These are phyloP conservation scores for Didymella segeticola DNA, from an alignment of 2,329 filamentous ascomycete species.

Conservation along the genomic window DNA sequence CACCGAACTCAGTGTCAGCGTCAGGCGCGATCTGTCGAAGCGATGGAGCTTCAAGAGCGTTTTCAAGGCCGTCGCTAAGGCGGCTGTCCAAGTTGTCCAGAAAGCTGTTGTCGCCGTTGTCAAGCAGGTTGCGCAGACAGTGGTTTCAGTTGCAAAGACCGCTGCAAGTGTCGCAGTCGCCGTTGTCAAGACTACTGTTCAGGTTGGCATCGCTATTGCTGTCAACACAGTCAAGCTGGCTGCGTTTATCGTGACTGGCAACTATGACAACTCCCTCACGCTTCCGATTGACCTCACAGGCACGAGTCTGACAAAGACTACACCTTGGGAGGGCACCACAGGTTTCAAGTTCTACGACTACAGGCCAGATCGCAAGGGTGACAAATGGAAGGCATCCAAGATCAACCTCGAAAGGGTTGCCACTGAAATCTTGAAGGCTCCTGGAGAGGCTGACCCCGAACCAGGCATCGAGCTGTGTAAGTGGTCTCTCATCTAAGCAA, in stretches of 20 bases:
- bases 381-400: conserved; percentile 11
- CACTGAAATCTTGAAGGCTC: conserved; percentile 6
- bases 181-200: conserved; percentile 9
- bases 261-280: conserved; percentile 13
- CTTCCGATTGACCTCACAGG: conserved; percentile 12
- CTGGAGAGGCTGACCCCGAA: conserved; percentile 11
- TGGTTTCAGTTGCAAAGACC: conserved; percentile 8
- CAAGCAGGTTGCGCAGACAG: conserved; percentile 2
- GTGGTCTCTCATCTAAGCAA: not conserved
- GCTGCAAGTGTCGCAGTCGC: conserved; percentile 10
- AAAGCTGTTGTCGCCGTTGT: conserved; percentile 6
- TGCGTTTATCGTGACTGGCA: conserved; percentile 3
- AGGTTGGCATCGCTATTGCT: conserved; percentile 8
- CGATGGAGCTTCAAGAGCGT: conserved; percentile 8
- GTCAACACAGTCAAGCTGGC: conserved; percentile 6
- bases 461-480: conserved; percentile 10
- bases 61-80: not conserved
- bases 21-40: conserved; percentile 7
- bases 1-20: not conserved
- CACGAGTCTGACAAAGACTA: conserved; percentile 3
- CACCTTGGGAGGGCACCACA: conserved; percentile 14
- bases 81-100: conserved; percentile 1
- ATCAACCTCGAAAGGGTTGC: conserved; percentile 13
- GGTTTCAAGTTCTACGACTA: conserved; percentile 18
- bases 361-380: conserved; percentile 5